These are phyloP conservation scores for Cicer chorassanicum DNA, from an alignment of 306 rosid genomes.

Conservation along the genomic window DNA sequence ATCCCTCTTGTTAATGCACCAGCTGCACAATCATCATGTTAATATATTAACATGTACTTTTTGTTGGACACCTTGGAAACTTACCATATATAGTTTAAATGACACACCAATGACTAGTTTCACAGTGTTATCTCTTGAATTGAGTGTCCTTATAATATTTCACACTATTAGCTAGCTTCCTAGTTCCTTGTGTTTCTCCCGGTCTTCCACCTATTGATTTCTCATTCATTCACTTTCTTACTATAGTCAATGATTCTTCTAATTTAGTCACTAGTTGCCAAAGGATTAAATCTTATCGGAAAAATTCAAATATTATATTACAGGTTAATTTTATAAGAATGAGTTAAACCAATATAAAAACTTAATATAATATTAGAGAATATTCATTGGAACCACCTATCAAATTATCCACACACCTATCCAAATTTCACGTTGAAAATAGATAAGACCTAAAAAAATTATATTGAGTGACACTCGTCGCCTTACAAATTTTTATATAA, in stretches of 20 bases:
- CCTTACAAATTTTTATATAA: no score
- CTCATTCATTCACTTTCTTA: conserved; percentile 22
- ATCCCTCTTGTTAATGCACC: conserved; percentile 34
- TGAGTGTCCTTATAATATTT: conserved; percentile 40
- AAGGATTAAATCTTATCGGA: not conserved
- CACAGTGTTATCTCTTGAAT: conserved; percentile 49
- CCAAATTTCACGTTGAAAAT: not conserved
- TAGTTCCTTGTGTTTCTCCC: conserved; percentile 36
- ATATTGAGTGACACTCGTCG: not conserved
- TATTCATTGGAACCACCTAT: not conserved
- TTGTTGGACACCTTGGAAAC: conserved; percentile 44
- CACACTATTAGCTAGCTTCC: conserved; percentile 44
- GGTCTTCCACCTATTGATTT: conserved; percentile 26
- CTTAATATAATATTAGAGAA: not conserved
- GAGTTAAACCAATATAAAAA: not conserved
- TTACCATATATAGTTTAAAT: conserved; percentile 43
- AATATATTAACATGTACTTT: conserved; percentile 18
- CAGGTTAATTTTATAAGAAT: not conserved
- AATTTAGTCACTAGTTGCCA: conserved; percentile 39
- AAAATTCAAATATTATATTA: not conserved
- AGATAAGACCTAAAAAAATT: not conserved
- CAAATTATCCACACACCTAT: not conserved
- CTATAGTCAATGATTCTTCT: conserved; percentile 40
- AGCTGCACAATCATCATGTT: conserved; percentile 38
- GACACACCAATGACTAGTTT: conserved; percentile 32